Conservation (phyloP, 305 asterid species). For the Solanum aculeatissimum region DNA sequence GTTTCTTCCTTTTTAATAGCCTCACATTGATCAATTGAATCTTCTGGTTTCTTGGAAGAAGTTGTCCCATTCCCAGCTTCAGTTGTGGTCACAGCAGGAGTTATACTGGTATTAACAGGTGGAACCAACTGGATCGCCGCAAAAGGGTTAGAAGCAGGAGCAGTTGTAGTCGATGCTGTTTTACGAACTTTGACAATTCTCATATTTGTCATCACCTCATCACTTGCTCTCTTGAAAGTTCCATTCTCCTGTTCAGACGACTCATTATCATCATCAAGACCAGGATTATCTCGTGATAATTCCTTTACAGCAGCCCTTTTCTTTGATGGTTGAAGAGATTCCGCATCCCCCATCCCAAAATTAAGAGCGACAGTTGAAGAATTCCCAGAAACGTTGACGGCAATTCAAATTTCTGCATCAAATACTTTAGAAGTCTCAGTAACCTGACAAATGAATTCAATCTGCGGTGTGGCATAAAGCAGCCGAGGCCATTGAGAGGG, state of each 20-base stretch:
- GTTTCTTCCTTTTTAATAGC: conserved; percentile 11
- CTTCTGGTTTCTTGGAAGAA: not conserved
- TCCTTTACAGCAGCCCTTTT: conserved; percentile 85
- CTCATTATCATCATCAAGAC: conserved; percentile 62
- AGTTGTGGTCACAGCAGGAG: conserved; percentile 7
- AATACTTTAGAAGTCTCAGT: not conserved
- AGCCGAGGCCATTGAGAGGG: not conserved
- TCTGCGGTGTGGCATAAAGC: not conserved
- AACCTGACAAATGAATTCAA: not conserved
- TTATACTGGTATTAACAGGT: conserved; percentile 17
- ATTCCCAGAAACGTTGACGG: not conserved
- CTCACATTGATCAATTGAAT: not conserved
- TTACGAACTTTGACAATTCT: conserved; percentile 72
- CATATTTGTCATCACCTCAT: conserved; percentile 64
- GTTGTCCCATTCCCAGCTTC: not conserved
- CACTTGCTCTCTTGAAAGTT: conserved; percentile 67
- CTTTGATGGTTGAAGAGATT: conserved; percentile 58
- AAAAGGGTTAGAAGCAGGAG: conserved; percentile 63
- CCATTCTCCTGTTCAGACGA: conserved; percentile 46
- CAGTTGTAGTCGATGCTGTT: conserved; percentile 28
- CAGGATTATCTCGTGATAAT: conserved; percentile 77
- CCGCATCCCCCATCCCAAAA: conserved; percentile 65
- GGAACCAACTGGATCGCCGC: conserved; percentile 51
- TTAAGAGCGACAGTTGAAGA: not conserved
- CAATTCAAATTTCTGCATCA: conserved; percentile 17